Percentiles rank a stretch among this genome's conserved stretches.
Evolutionary conservation across 1,284 basidiomycete species (phyloP).

Genomic region (Earliella scabrosa): DNA sequence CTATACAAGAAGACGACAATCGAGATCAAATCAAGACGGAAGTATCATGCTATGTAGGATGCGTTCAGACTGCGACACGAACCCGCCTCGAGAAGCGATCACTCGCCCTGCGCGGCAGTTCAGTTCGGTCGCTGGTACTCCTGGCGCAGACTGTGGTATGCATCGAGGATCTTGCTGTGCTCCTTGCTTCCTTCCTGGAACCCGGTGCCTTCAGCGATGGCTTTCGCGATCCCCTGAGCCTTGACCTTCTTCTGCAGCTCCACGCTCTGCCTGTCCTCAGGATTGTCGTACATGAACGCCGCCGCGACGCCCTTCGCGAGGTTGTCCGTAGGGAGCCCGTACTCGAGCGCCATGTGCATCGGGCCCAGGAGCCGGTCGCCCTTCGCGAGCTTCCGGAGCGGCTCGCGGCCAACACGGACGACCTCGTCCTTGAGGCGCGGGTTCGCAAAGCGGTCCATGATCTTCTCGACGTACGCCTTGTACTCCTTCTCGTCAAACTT

Average conservation of each 20-base stretch:
- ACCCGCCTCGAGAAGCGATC: too few relatives aligned
- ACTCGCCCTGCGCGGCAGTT: too few relatives aligned
- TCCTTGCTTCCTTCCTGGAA: constrained; percentile 32
- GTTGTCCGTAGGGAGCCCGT: constrained; percentile 35
- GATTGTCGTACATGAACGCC: constrained; percentile 38
- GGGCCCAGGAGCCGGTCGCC: constrained; percentile 43
- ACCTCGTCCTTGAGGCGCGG: constrained; percentile 42
- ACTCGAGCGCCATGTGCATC: constrained; percentile 38
- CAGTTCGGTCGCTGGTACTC: constrained; percentile 4
- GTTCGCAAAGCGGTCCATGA: constrained; percentile 40
- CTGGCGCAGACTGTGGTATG: constrained; percentile 26
- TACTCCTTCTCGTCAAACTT: constrained; percentile 34
- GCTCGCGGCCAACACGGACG: constrained; percentile 41
- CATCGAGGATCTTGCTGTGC: constrained; percentile 27
- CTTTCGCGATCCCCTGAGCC: constrained; percentile 32
- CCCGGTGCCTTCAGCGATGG: constrained; percentile 32
- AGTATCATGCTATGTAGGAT: too few relatives aligned
- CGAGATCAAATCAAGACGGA: too few relatives aligned
- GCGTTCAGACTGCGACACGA: too few relatives aligned
- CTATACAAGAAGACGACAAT: too few relatives aligned
- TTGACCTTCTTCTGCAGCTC: constrained; percentile 34
- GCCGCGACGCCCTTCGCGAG: constrained; percentile 42
- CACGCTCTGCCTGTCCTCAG: constrained; percentile 38
- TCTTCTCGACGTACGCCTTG: constrained; percentile 38
- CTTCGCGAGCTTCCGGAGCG: constrained; percentile 41